A percentile compares a stretch with the other conserved stretches of the same genome.
Conservation (phyloP, 371 early-diverging fungal species). For the Mycotypha africana region DNA sequence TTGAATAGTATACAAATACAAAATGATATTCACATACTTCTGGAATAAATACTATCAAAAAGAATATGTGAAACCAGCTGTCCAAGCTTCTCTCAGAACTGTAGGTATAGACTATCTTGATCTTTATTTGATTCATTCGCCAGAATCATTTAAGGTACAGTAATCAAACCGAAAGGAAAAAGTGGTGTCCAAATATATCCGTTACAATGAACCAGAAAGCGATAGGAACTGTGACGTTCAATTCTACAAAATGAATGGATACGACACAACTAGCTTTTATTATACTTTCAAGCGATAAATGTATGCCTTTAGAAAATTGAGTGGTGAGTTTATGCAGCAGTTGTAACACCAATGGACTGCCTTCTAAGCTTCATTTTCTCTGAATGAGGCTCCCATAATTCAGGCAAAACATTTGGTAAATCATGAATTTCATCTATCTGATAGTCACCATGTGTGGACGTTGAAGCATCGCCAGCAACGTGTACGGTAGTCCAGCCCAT, state of each 20-base stretch:
- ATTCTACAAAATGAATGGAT: too few relatives aligned
- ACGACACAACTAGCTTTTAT: too few relatives aligned
- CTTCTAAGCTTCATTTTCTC: conserved; percentile 3
- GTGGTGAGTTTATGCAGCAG: conserved; percentile 9
- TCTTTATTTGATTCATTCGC: conserved; percentile 86
- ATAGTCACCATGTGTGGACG: conserved; percentile 47
- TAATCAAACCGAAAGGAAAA: too few relatives aligned
- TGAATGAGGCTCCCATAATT: conserved; percentile 38
- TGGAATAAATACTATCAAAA: conserved; percentile 82
- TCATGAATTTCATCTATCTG: conserved; percentile 59
- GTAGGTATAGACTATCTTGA: conserved; percentile 84
- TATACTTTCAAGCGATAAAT: too few relatives aligned
- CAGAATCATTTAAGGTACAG: conserved; percentile 28
- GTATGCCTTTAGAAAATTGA: too few relatives aligned
- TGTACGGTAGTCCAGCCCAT: conserved; percentile 74
- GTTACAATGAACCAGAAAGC: too few relatives aligned
- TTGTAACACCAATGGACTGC: conserved; percentile 5
- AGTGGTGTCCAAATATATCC: too few relatives aligned
- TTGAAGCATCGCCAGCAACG: conserved; percentile 45
- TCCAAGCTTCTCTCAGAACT: conserved; percentile 65
- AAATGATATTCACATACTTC: conserved; percentile 28
- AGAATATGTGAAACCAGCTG: conserved; percentile 59
- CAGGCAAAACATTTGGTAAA: conserved; percentile 54
- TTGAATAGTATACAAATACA: not conserved
- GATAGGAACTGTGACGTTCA: too few relatives aligned